Percentiles rank a stretch among this genome's conserved stretches.
phyloP scores from a whole-genome alignment of 371 early-diverging fungal species.

The Apophysomyces ossiformis region DNA sequence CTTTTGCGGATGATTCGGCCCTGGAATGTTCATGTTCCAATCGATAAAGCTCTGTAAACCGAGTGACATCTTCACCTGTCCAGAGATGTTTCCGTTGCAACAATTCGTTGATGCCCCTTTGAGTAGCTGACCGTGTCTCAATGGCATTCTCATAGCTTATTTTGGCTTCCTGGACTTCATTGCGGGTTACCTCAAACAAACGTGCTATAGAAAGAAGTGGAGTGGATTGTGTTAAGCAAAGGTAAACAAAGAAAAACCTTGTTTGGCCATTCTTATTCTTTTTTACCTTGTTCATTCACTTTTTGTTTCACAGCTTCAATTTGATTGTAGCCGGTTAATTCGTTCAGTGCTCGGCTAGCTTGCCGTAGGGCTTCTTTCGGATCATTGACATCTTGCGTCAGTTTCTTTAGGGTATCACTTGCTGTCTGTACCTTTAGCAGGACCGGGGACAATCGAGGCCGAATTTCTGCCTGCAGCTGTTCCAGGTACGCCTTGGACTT shows the following conservation, averaged over 20 bases:
- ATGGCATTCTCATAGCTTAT: constrained; percentile 70
- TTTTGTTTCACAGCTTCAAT: constrained; percentile 75
- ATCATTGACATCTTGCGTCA: constrained; percentile 49
- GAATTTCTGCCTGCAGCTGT: constrained; percentile 32
- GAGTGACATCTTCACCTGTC: constrained; percentile 84
- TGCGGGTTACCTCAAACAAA: constrained; percentile 61
- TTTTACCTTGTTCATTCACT: constrained; percentile 70
- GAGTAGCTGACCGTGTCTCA: constrained; percentile 73
- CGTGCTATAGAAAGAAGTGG: constrained; percentile 31
- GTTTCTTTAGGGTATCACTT: constrained; percentile 30
- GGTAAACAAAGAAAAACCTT: constrained; percentile 3
- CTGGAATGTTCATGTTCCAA: constrained; percentile 79
- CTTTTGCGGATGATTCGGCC: constrained; percentile 64
- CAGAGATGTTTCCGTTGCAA: constrained; percentile 88
- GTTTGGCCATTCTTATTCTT: background rate
- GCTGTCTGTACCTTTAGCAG: constrained; percentile 32
- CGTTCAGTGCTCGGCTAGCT: constrained; percentile 68
- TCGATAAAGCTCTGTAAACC: constrained; percentile 87
- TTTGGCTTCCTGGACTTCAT: constrained; percentile 69
- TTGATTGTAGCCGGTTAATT: constrained; percentile 81
- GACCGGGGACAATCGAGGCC: constrained; percentile 37
- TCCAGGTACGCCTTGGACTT: constrained; percentile 26
- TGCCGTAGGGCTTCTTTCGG: constrained; percentile 52
- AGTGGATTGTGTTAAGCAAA: too few relatives aligned
- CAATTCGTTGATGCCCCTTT: constrained; percentile 87